Conservation (phyloP, 139 green algal species). For the Tetratostichococcus sp. region DNA sequence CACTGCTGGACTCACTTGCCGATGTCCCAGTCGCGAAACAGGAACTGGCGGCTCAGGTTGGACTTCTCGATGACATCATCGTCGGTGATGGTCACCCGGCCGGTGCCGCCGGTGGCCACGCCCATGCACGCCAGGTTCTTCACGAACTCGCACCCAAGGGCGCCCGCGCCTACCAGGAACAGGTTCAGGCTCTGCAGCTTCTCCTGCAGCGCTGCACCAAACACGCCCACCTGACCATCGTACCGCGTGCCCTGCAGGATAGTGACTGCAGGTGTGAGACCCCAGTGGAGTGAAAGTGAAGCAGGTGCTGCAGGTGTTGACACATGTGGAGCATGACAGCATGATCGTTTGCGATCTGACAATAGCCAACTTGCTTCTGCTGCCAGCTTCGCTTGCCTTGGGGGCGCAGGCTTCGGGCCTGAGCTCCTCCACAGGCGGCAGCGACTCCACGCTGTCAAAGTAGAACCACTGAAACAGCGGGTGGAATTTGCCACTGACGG, state of each 20-base stretch:
- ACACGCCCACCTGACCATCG: slow-evolving; percentile 83
- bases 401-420: slow-evolving; percentile 30
- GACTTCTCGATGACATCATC: slow-evolving; percentile 97
- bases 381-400: slow-evolving; percentile 12
- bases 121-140: slow-evolving; percentile 99
- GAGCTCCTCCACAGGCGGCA: slow-evolving; percentile 51
- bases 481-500: slow-evolving; percentile 93
- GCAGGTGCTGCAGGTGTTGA: no score
- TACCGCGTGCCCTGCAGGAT: slow-evolving; percentile 60
- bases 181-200: slow-evolving; percentile 67
- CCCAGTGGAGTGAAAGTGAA: no score
- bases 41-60: slow-evolving; percentile 97
- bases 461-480: slow-evolving; percentile 92
- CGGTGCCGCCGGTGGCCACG: slow-evolving; percentile 36
- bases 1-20: slow-evolving; percentile 44
- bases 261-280: no score
- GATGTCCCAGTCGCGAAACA: slow-evolving; percentile 97
- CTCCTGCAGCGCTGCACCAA: slow-evolving; percentile 74
- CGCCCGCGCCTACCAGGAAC: slow-evolving; percentile 95
- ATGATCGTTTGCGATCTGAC: no score
- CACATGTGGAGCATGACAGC: no score
- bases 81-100: slow-evolving; percentile 86
- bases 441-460: slow-evolving; percentile 81
- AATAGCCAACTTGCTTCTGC: no score
- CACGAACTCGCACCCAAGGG: slow-evolving; percentile 97